Percentiles rank a stretch among this genome's conserved stretches.
Evolutionary conservation across 2,329 filamentous ascomycete species (phyloP).

Genomic region (Penicillium concentricum): DNA sequence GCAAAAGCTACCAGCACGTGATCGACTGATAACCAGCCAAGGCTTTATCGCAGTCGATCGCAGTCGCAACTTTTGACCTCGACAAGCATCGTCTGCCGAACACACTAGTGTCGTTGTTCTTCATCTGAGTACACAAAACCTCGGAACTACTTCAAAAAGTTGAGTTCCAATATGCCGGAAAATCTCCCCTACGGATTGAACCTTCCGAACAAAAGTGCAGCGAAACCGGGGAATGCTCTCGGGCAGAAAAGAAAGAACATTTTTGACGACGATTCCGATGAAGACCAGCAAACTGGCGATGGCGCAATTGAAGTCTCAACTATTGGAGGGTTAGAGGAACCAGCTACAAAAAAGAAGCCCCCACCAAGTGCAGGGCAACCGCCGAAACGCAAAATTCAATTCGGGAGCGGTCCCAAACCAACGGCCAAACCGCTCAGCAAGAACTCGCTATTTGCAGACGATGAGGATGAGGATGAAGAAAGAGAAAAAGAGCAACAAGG

Average conservation of each 20-base stretch:
- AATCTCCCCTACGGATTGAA: slow-evolving; percentile 46
- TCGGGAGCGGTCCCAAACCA: slow-evolving; percentile 25
- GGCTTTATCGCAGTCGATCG: slow-evolving; percentile 13
- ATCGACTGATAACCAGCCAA: slow-evolving; percentile 14
- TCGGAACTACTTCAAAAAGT: no score
- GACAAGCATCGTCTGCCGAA: slow-evolving; percentile 1
- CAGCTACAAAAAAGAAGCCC: slow-evolving; percentile 17
- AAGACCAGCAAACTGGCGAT: slow-evolving; percentile 24
- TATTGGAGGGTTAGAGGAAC: slow-evolving; percentile 37
- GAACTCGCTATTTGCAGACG: slow-evolving; percentile 39
- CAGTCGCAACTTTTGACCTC: slow-evolving; percentile 14
- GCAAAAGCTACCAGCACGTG: slow-evolving; percentile 14
- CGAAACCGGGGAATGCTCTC: slow-evolving; percentile 30
- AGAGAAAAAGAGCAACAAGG: slow-evolving; percentile 16
- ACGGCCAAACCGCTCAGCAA: slow-evolving; percentile 35
- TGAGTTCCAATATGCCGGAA: slow-evolving; percentile 25
- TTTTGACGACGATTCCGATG: slow-evolving; percentile 46
- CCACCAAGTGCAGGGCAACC: slow-evolving; percentile 23
- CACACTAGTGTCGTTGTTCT: not conserved
- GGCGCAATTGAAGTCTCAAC: slow-evolving; percentile 38
- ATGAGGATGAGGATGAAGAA: slow-evolving; percentile 33
- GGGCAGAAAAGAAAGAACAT: slow-evolving; percentile 49
- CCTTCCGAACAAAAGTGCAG: slow-evolving; percentile 37
- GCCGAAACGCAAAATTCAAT: slow-evolving; percentile 36
- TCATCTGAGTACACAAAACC: not conserved